Percentiles rank a stretch among this genome's conserved stretches.
Conservation (phyloP, 495 filamentous ascomycete genomes). For the Xanthoparmelia taractica region DNA sequence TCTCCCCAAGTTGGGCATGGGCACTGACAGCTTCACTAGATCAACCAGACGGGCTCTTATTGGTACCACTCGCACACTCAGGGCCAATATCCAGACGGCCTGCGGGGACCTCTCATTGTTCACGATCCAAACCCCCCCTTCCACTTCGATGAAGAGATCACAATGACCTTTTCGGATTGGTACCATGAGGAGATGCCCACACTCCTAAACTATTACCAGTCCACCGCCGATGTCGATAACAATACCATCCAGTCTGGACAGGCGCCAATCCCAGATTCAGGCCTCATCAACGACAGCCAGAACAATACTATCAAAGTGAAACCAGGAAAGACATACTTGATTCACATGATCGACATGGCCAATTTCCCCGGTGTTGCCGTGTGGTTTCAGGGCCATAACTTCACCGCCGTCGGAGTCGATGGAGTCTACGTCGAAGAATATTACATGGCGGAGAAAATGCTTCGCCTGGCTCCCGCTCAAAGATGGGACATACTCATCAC, state of each 20-base stretch:
- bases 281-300: slow-evolving; percentile 51
- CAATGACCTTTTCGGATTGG: slow-evolving; percentile 61
- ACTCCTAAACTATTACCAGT: slow-evolving; percentile 41
- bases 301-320: slow-evolving; percentile 51
- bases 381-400: slow-evolving; percentile 66
- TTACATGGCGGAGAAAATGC: slow-evolving; percentile 34
- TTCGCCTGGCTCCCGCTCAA: slow-evolving; percentile 64
- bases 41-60: slow-evolving; percentile 66
- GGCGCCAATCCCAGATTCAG: slow-evolving; percentile 42
- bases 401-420: slow-evolving; percentile 50
- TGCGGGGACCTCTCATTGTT: slow-evolving; percentile 62
- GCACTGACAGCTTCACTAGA: slow-evolving; percentile 29
- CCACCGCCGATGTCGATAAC: slow-evolving; percentile 22
- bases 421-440: slow-evolving; percentile 51
- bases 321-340: slow-evolving; percentile 71
- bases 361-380: slow-evolving; percentile 62
- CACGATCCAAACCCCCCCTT: slow-evolving; percentile 59
- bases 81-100: slow-evolving; percentile 68
- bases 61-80: slow-evolving; percentile 75
- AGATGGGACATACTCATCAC: slow-evolving; percentile 62
- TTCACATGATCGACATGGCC: slow-evolving; percentile 69
- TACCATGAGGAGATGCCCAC: slow-evolving; percentile 43
- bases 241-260: slow-evolving; percentile 50
- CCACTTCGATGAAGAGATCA: slow-evolving; percentile 59
- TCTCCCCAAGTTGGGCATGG: slow-evolving; percentile 11